Percentiles rank a stretch among this genome's conserved stretches.
phyloP scores from a whole-genome alignment of 495 filamentous ascomycete genomes.

The Tuber umbilicatum region DNA sequence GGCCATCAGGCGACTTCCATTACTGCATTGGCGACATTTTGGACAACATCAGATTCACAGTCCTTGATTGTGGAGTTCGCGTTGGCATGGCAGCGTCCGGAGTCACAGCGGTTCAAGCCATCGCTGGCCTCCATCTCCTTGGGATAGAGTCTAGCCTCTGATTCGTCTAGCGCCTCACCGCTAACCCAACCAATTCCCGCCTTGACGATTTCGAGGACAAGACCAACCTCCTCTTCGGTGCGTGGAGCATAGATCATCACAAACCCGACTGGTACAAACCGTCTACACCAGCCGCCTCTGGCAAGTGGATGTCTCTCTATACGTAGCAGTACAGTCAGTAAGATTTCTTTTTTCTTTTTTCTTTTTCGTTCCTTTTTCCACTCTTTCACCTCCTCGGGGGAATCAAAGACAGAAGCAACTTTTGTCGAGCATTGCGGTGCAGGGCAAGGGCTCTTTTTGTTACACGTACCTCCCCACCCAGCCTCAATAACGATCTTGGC shows the following conservation, averaged over 20 bases:
- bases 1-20: conserved; percentile 27
- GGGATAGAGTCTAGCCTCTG: background rate
- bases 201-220: conserved; percentile 63
- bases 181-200: conserved; percentile 65
- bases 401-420: conserved; percentile 2
- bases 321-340: conserved; percentile 17
- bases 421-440: conserved; percentile 5
- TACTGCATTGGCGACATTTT: conserved; percentile 25
- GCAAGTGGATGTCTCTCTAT: conserved; percentile 72
- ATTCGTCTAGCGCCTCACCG: conserved; percentile 38
- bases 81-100: conserved; percentile 9
- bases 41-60: conserved; percentile 21
- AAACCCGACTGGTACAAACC: conserved; percentile 61
- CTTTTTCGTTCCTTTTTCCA: background rate
- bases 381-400: background rate
- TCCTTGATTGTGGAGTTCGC: conserved; percentile 10
- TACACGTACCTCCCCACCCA: conserved; percentile 60
- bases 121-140: conserved; percentile 9
- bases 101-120: conserved; percentile 5
- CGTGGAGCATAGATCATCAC: conserved; percentile 80
- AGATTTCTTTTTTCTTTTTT: conserved; percentile 16
- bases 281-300: conserved; percentile 50
- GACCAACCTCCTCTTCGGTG: conserved; percentile 58
- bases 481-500: conserved; percentile 66
- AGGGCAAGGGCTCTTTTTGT: conserved; percentile 1